These are phyloP conservation scores for Naganishia friedmannii DNA, from an alignment of 768 basidiomycete species.

Conservation along the genomic window DNA sequence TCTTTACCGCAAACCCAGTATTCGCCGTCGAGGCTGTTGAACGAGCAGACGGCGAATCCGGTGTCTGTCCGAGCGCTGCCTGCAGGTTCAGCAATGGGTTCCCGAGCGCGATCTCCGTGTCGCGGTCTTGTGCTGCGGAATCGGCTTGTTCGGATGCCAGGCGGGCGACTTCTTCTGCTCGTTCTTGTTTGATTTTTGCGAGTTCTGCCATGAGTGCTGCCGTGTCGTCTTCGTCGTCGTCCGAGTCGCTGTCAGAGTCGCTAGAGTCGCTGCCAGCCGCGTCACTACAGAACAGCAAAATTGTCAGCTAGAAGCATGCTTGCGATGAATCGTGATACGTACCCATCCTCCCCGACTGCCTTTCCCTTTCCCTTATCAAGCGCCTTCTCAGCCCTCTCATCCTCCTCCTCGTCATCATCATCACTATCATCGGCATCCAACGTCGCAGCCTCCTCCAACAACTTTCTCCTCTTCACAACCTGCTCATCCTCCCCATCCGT, in stretches of 20 bases:
- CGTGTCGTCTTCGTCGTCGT: conserved; percentile 81
- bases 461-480: conserved; percentile 57
- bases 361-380: conserved; percentile 51
- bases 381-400: conserved; percentile 23
- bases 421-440: conserved; percentile 87
- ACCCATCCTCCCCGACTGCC: conserved; percentile 49
- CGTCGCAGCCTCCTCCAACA: conserved; percentile 79
- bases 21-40: conserved; percentile 40
- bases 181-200: conserved; percentile 96
- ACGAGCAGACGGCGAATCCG: conserved; percentile 59
- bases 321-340: conserved; percentile 11
- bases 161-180: conserved; percentile 85
- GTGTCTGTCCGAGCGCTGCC: conserved; percentile 70
- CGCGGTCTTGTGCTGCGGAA: conserved; percentile 55
- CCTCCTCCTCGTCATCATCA: conserved; percentile 57
- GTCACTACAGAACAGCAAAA: conserved; percentile 1
- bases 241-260: conserved; percentile 46
- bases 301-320: conserved; percentile 24
- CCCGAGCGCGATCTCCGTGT: conserved; percentile 76
- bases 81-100: conserved; percentile 90
- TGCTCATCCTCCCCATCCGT: conserved; percentile 29
- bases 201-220: conserved; percentile 90
- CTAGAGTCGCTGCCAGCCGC: conserved; percentile 27
- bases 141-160: conserved; percentile 4
- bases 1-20: conserved; percentile 83